These are phyloP conservation scores for Colletotrichum sidae DNA, from an alignment of 2,329 filamentous ascomycete species.

Conservation along the genomic window DNA sequence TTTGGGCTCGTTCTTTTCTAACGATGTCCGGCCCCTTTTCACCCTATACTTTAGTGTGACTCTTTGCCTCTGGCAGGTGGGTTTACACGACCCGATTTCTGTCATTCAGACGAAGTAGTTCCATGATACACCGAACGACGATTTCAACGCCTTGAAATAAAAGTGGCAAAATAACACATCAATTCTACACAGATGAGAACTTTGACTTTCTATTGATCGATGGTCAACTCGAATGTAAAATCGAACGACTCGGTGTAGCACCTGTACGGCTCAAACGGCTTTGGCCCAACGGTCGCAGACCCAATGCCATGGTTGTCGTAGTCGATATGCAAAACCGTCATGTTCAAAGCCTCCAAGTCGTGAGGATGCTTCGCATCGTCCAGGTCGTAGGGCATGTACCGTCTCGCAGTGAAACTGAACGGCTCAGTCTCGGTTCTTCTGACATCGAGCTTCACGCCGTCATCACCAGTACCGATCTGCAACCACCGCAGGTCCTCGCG, in stretches of 20 bases:
- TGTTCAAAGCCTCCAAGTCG: slow-evolving; percentile 55
- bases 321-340: slow-evolving; percentile 56
- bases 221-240: slow-evolving; percentile 42
- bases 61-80: too few relatives aligned
- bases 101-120: too few relatives aligned
- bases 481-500: slow-evolving; percentile 61
- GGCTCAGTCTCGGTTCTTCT: slow-evolving; percentile 24
- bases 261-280: slow-evolving; percentile 39
- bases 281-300: slow-evolving; percentile 56
- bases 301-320: slow-evolving; percentile 56
- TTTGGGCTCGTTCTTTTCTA: too few relatives aligned
- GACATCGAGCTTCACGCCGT: slow-evolving; percentile 33
- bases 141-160: too few relatives aligned
- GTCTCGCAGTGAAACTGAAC: slow-evolving; percentile 54
- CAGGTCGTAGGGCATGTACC: slow-evolving; percentile 55
- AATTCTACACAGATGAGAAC: too few relatives aligned
- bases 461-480: slow-evolving; percentile 38
- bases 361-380: slow-evolving; percentile 57
- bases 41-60: too few relatives aligned
- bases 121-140: too few relatives aligned
- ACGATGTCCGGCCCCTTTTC: too few relatives aligned
- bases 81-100: too few relatives aligned
- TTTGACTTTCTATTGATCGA: neutral
- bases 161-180: too few relatives aligned
- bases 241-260: slow-evolving; percentile 37